phyloP scores from a whole-genome alignment of 495 filamentous ascomycete genomes.

The Letharia columbiana region DNA sequence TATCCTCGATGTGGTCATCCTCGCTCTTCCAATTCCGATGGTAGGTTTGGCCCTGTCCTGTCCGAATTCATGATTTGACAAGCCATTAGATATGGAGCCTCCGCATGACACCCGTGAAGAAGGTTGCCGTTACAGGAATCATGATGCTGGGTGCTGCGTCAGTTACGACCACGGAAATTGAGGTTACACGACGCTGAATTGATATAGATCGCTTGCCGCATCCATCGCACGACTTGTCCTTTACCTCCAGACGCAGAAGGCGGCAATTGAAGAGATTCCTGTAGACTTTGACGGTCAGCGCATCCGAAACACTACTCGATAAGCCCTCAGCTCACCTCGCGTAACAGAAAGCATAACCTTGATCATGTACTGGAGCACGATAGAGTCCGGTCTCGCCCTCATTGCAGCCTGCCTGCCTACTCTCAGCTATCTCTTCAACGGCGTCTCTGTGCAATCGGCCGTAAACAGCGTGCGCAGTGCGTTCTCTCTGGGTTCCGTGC shows the following conservation, averaged over 20 bases:
- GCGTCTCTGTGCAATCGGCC: constrained; percentile 16
- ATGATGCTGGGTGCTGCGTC: constrained; percentile 6
- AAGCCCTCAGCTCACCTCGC: neutral
- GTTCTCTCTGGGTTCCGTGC: constrained; percentile 1
- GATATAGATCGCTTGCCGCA: constrained; percentile 6
- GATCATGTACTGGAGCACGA: constrained; percentile 23
- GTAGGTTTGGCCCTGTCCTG: neutral
- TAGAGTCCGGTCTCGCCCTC: constrained; percentile 24
- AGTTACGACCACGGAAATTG: neutral
- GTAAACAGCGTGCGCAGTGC: constrained; percentile 16
- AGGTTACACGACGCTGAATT: neutral
- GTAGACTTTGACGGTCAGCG: constrained; percentile 8
- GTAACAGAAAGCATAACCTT: constrained; percentile 12
- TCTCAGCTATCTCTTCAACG: constrained; percentile 19
- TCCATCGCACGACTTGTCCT: constrained; percentile 11
- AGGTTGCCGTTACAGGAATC: constrained; percentile 9
- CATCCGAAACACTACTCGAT: neutral
- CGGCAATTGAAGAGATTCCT: neutral
- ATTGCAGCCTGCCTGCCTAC: constrained; percentile 25
- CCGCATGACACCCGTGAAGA: constrained; percentile 6
- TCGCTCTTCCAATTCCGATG: constrained; percentile 20
- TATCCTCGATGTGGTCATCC: constrained; percentile 21
- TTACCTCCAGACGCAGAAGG: constrained; percentile 12
- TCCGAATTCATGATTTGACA: neutral
- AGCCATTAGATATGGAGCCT: constrained; percentile 16